Percentiles rank a stretch among this genome's conserved stretches.
These are phyloP conservation scores for Fragaria ananassa DNA, from an alignment of 306 rosid species.

Conservation along the genomic window DNA sequence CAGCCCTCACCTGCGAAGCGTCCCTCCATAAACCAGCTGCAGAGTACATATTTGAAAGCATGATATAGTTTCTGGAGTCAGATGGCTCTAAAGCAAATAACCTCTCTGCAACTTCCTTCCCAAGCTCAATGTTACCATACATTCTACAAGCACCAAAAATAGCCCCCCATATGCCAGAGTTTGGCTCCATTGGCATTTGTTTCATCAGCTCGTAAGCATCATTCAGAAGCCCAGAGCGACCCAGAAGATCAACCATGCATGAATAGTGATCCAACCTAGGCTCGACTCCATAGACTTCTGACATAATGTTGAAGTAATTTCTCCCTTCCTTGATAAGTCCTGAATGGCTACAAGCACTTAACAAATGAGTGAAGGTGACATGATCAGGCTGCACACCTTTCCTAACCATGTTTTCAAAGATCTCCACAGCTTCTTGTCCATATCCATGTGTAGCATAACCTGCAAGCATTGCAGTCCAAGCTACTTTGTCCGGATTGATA, in stretches of 20 bases:
- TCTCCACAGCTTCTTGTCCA: conserved; percentile 55
- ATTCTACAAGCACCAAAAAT: conserved; percentile 76
- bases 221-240: conserved; percentile 53
- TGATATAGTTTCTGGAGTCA: conserved; percentile 64
- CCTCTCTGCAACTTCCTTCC: conserved; percentile 65
- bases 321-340: conserved; percentile 67
- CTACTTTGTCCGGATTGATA: conserved; percentile 54
- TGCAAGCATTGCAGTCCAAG: conserved; percentile 81
- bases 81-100: conserved; percentile 53
- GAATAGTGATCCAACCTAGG: conserved; percentile 74
- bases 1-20: conserved; percentile 62
- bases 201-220: conserved; percentile 61
- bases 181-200: conserved; percentile 63
- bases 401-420: conserved; percentile 46
- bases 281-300: conserved; percentile 46
- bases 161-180: conserved; percentile 80
- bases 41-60: conserved; percentile 68
- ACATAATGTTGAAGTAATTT: conserved; percentile 53
- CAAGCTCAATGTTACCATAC: conserved; percentile 47
- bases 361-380: conserved; percentile 74
- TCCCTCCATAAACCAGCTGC: conserved; percentile 63
- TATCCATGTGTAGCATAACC: conserved; percentile 60
- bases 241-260: conserved; percentile 86
- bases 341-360: conserved; percentile 81
- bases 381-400: conserved; percentile 66